phyloP scores from a whole-genome alignment of 2,329 filamentous ascomycete genomes.

The Xylaria polymorpha region DNA sequence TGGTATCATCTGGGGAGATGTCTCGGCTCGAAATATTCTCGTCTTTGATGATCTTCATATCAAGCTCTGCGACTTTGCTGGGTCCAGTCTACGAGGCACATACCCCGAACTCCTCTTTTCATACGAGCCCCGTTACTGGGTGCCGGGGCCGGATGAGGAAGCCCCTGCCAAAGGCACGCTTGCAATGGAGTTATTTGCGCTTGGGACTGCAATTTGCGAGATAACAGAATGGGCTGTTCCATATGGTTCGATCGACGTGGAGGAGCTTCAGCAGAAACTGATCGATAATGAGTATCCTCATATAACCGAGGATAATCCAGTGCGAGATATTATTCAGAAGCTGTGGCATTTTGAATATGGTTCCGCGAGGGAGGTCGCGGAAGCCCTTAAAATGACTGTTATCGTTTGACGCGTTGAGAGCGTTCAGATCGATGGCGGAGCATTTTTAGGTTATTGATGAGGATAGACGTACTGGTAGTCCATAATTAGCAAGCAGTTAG shows the following conservation, averaged over 20 bases:
- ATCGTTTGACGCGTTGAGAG: constrained; percentile 8
- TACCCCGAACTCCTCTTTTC: background rate
- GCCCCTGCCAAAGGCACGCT: background rate
- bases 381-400: constrained; percentile 7
- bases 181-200: background rate
- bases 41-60: constrained; percentile 7
- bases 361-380: constrained; percentile 2
- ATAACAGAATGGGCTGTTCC: constrained; percentile 9
- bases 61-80: constrained; percentile 12
- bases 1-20: background rate
- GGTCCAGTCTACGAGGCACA: background rate
- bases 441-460: background rate
- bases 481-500: no score
- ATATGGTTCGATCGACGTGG: background rate
- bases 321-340: constrained; percentile 14
- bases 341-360: constrained; percentile 7
- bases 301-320: constrained; percentile 12
- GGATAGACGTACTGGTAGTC: no score
- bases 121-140: background rate
- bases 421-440: constrained; percentile 3
- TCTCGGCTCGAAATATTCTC: constrained; percentile 8
- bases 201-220: constrained; percentile 5
- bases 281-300: constrained; percentile 8
- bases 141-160: background rate
- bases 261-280: constrained; percentile 18